A percentile compares a stretch with the other conserved stretches of the same genome.
phyloP scores from a whole-genome alignment of 2,329 filamentous ascomycete genomes.

The Talaromyces amestolkiae region DNA sequence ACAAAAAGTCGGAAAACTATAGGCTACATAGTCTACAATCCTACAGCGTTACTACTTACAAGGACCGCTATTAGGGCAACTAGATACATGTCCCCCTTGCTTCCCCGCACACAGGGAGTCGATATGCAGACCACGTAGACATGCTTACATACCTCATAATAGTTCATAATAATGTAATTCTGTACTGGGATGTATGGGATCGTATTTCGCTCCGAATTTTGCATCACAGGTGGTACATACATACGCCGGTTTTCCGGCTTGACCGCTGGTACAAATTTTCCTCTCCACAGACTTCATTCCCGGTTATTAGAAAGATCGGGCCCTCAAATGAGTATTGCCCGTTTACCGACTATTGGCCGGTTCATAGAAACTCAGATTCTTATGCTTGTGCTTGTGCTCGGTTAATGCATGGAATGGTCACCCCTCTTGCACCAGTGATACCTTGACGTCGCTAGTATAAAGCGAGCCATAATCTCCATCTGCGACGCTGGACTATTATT shows the following conservation, averaged over 20 bases:
- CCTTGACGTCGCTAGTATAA: constrained; percentile 5
- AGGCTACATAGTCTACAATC: not conserved
- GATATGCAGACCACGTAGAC: not conserved
- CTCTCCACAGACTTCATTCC: not conserved
- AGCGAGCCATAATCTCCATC: not conserved
- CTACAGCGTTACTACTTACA: not conserved
- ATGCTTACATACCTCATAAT: constrained; percentile 4
- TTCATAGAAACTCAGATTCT: not conserved
- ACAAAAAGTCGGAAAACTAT: not conserved
- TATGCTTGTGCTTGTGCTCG: constrained; percentile 1
- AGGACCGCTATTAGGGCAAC: not conserved
- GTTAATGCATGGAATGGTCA: not conserved
- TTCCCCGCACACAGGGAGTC: constrained; percentile 4
- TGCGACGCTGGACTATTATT: not conserved
- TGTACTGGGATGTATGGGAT: not conserved
- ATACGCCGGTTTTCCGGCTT: constrained; percentile 1
- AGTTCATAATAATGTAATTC: not conserved
- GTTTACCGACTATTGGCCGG: not conserved
- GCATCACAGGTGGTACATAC: not conserved
- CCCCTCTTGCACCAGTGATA: not conserved
- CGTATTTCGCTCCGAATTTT: not conserved
- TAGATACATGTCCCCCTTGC: constrained; percentile 2
- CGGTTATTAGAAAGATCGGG: not conserved
- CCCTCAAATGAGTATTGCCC: not conserved
- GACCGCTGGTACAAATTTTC: not conserved